A percentile compares a stretch with the other conserved stretches of the same genome.
These are phyloP conservation scores for Coccinonectria pachysandricola DNA, from an alignment of 2,329 filamentous ascomycete species.

Conservation along the genomic window DNA sequence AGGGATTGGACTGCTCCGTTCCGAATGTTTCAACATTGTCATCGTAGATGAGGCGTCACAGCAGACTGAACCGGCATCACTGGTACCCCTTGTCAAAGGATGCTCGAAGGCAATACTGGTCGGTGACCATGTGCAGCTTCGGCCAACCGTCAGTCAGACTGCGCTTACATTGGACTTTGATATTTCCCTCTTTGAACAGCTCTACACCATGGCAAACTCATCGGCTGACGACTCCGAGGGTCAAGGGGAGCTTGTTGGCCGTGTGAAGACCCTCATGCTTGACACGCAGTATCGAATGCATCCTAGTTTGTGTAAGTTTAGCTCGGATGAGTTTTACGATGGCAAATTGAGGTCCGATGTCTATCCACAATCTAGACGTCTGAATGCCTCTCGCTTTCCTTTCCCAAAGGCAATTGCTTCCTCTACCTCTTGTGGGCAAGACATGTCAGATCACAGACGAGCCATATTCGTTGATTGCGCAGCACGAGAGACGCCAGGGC, in stretches of 20 bases:
- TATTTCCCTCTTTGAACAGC: constrained; percentile 32
- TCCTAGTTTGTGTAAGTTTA: constrained; percentile 27
- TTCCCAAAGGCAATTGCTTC: constrained; percentile 11
- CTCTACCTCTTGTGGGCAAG: too few relatives aligned
- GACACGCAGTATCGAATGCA: constrained; percentile 37
- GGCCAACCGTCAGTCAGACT: constrained; percentile 30
- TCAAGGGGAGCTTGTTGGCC: neutral
- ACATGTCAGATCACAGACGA: neutral
- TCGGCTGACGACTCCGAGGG: too few relatives aligned
- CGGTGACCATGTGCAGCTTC: constrained; percentile 36
- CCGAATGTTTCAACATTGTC: constrained; percentile 27
- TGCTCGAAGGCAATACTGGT: constrained; percentile 33
- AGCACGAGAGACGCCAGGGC: constrained; percentile 25
- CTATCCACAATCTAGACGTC: constrained; percentile 8
- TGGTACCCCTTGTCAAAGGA: constrained; percentile 32
- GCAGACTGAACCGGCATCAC: constrained; percentile 30
- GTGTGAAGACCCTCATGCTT: constrained; percentile 30
- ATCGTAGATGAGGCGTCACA: constrained; percentile 38
- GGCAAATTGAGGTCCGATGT: constrained; percentile 25
- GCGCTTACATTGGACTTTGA: constrained; percentile 26
- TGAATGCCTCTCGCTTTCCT: constrained; percentile 9
- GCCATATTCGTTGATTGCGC: constrained; percentile 26
- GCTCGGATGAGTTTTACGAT: constrained; percentile 30
- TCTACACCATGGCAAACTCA: constrained; percentile 21
- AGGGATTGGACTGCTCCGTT: constrained; percentile 29